These are phyloP conservation scores for Pinus taeda DNA, from an alignment of 75 land plant genomes.

Conservation along the genomic window DNA sequence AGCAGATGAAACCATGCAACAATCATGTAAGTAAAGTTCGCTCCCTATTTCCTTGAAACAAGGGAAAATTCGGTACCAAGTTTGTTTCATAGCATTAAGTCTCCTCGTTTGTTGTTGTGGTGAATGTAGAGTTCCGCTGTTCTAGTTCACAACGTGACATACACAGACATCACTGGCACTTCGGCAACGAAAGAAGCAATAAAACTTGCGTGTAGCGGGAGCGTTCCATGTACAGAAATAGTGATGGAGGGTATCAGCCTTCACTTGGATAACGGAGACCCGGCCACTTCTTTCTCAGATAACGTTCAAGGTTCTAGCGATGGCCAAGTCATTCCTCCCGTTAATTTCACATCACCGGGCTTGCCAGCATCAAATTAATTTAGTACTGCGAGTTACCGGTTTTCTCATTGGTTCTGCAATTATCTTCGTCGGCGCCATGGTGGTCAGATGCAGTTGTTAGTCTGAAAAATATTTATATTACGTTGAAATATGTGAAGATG, in stretches of 20 bases:
- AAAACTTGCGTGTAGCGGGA: constrained; percentile 29
- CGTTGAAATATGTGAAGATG: too few species aligned
- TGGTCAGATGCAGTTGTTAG: too few species aligned
- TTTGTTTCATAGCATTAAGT: too few species aligned
- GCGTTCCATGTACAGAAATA: constrained; percentile 17
- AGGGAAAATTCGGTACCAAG: background rate
- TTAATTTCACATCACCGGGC: too few species aligned
- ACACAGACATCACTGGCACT: constrained; percentile 39
- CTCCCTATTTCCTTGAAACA: too few species aligned
- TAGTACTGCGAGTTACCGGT: too few species aligned
- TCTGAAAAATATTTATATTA: too few species aligned
- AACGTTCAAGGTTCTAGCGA: constrained; percentile 18
- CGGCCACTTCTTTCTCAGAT: constrained; percentile 27
- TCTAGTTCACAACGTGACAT: constrained; percentile 17
- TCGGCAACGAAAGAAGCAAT: constrained; percentile 31
- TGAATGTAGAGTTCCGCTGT: constrained; percentile 35
- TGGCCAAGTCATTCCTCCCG: constrained; percentile 16
- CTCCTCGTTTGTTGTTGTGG: too few species aligned
- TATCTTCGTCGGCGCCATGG: too few species aligned
- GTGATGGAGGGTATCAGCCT: background rate
- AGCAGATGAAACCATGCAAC: background rate
- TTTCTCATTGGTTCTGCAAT: too few species aligned
- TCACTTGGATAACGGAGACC: constrained; percentile 23
- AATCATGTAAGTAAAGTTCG: background rate
- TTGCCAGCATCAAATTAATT: too few species aligned